Evolutionary conservation across 345 rosid genomes (phyloP), one percentile per base, ranked within the genome.

Genomic region (Aegle marmelos): DNA sequence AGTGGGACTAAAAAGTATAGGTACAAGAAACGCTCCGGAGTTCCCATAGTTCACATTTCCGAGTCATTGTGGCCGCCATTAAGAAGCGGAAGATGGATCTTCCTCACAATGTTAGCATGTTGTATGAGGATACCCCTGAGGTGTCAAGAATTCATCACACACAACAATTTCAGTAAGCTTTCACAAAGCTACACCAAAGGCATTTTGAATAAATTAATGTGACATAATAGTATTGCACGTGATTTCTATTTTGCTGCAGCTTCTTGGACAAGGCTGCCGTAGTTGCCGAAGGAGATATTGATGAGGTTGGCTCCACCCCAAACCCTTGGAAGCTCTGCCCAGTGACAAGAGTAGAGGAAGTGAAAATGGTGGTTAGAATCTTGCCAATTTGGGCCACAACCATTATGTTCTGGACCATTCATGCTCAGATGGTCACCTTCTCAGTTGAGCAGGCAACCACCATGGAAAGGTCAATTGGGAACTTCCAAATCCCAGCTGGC

Each of bases 331-430:
- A 79, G 84, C 77, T 91, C 3, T 67, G 85, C 80, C 58, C 94
- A 2, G 89, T 89, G 75, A 89, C 92, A 48, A 80, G 84, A 72
- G 88, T 89, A 33, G 92, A 91, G 81, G 94, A 91, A 74, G 89
- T 87, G 76, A 91, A 91, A 78, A 89, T 85, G 89, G 79, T 88
- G 87, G 80, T 68, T 28, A 81, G 86, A 31, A 66, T 89, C 22
- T 70, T 91, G 73, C 91, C 94, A 24, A 80, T 91, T 8, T 91
- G 94, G 92, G 90, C 91, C 21, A 89, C 90, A 28, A 89, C 94
- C 34, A 91, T 91, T 34, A 78, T 89, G 27, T 88, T 91, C 54
- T 89, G 91, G 92, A 91, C 92, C 0, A 64, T 87, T 4, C 84
- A 84, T 39, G 92, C 94, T 0, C 92, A 89, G 78, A 82, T 91